Evolutionary conservation across 495 filamentous ascomycete species (phyloP).

Genomic region (Copromyces sp.): DNA sequence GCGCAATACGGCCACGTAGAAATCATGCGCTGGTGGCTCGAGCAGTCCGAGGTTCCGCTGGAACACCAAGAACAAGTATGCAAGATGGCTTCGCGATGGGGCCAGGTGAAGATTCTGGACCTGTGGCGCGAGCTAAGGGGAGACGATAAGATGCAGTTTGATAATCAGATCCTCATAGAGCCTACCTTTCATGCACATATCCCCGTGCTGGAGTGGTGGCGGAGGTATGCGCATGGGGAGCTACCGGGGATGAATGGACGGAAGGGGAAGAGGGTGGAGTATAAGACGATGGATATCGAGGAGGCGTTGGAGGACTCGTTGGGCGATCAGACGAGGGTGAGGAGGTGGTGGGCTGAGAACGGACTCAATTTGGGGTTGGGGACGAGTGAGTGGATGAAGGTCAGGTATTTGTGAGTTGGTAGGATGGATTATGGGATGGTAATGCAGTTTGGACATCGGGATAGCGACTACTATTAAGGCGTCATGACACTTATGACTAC

Average conservation of each 20-base stretch:
- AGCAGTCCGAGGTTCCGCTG: slow-evolving; percentile 61
- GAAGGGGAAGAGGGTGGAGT: slow-evolving; percentile 56
- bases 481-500: neutral
- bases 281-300: slow-evolving; percentile 91
- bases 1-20: slow-evolving; percentile 65
- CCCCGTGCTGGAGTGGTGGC: slow-evolving; percentile 87
- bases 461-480: neutral
- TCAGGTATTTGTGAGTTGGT: slow-evolving; percentile 21
- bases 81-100: slow-evolving; percentile 72
- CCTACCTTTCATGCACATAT: slow-evolving; percentile 80
- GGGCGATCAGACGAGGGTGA: slow-evolving; percentile 58
- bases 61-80: slow-evolving; percentile 67
- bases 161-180: slow-evolving; percentile 78
- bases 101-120: slow-evolving; percentile 76
- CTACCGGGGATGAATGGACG: slow-evolving; percentile 31
- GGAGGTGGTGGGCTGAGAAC: slow-evolving; percentile 83
- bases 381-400: slow-evolving; percentile 89
- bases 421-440: neutral
- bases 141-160: slow-evolving; percentile 73
- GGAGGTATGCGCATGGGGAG: slow-evolving; percentile 51
- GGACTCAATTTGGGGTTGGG: slow-evolving; percentile 78
- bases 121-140: slow-evolving; percentile 71
- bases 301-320: slow-evolving; percentile 83
- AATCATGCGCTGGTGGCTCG: slow-evolving; percentile 69
- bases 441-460: neutral